Conservation (phyloP, 2,329 filamentous ascomycete genomes). For the Aspergillus ruber region DNA sequence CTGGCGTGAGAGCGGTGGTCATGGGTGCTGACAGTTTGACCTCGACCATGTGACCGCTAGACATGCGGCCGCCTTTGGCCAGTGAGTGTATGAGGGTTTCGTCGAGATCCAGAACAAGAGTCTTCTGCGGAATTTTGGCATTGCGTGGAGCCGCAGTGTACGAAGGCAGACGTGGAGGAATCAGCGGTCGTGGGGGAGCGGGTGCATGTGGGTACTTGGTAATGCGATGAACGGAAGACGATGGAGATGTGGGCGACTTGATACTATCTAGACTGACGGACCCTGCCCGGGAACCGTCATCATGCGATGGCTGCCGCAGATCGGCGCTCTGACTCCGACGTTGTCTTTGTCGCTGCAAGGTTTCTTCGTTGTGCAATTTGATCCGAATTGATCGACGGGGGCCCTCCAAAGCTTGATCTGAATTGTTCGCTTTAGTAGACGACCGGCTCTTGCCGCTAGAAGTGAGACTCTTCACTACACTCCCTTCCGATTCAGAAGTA, state of each 20-base stretch:
- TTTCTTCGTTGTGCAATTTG: constrained; percentile 74
- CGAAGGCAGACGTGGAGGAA: constrained; percentile 82
- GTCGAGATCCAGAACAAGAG: constrained; percentile 88
- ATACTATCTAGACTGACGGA: constrained; percentile 68
- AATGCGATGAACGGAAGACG: constrained; percentile 50
- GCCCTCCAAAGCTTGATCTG: constrained; percentile 44
- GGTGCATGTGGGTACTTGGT: constrained; percentile 89
- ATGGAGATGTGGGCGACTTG: constrained; percentile 87
- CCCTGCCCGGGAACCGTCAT: constrained; percentile 18
- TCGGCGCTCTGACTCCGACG: constrained; percentile 28
- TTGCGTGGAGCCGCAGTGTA: constrained; percentile 55
- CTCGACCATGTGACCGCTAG: constrained; percentile 97
- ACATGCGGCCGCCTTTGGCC: constrained; percentile 92
- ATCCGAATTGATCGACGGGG: constrained; percentile 82
- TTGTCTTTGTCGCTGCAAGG: constrained; percentile 61
- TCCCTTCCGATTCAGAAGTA: constrained; percentile 51
- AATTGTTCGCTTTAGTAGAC: constrained; percentile 19
- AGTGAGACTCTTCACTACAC: constrained; percentile 13
- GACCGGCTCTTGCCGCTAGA: constrained; percentile 18
- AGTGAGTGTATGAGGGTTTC: constrained; percentile 98
- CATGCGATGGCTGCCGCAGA: constrained; percentile 19
- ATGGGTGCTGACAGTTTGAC: constrained; percentile 61
- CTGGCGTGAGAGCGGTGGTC: constrained; percentile 29
- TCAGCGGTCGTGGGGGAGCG: constrained; percentile 79
- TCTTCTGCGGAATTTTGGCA: constrained; percentile 66